Base-by-base conservation (phyloP, 2,329 filamentous ascomycete species). In the Fusarium austroafricanum region DNA sequence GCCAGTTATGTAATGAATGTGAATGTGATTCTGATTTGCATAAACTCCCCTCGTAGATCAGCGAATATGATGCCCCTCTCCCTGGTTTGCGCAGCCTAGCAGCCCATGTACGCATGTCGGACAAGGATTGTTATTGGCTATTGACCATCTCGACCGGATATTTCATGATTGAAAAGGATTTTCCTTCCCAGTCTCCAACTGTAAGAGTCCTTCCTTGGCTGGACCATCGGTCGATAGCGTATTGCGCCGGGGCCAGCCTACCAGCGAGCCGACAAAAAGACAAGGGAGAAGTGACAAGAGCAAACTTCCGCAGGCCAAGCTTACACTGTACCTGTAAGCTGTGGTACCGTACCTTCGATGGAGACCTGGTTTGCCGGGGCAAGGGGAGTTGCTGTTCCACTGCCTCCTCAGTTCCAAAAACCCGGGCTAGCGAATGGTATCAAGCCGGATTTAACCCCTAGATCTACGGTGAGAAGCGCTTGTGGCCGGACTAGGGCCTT, bases 341-440 rank as follows among this genome's bases (percentile, higher is more conserved):
- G 47, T 42, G 40, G 47, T 21, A 43, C 47, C 37, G 29, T 40
- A 45, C 53, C 56, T 42, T 57, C 28, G 65, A 65, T 55, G 66
- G 65, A 47, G 55, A 52, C 66, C 29, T 46, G 65, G 46, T 53
- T 51, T 58, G 55, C 61, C 66, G 65, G 66, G 66, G 66, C 65
- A 69, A 68, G 65, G 65, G 55, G 61, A 52, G 51, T 29, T 61
- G 45, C 40, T 59, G 53, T 68, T 53, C 65, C 65, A 56, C 43
- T 55, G n/a, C 33, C 52, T 69, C 53, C 56, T 68, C 61, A 67
- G 61, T 69, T 69, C 66, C 66, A 66, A 68, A 65, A 69, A 67
- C 38, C 51, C 65, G 66, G 66, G 61, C 66, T 69, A 68, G 65
- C 66, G 61, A 68, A 68, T 68, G 40, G 65, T 23, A 69, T 54